These are phyloP conservation scores for Geosmithia morbida DNA, from an alignment of 2,329 filamentous ascomycete species.

Conservation along the genomic window DNA sequence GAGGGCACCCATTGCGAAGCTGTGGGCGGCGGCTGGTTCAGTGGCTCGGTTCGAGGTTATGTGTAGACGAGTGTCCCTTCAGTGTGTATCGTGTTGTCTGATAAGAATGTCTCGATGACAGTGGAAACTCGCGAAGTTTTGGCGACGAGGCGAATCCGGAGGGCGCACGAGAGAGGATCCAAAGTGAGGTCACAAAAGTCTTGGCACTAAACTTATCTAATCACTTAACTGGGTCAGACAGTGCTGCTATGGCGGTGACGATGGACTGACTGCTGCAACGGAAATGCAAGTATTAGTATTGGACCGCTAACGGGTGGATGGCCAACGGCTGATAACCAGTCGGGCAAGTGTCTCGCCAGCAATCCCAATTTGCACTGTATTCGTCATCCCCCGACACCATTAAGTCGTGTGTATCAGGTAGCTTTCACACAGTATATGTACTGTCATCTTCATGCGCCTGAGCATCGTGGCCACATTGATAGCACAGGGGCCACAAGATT, in stretches of 20 bases:
- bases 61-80: background rate
- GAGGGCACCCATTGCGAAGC: slow-evolving; percentile 63
- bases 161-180: background rate
- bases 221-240: background rate
- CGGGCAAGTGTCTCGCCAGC: background rate
- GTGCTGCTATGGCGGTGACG: background rate
- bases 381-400: background rate
- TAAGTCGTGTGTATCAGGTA: background rate
- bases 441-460: background rate
- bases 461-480: background rate
- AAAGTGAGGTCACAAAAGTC: background rate
- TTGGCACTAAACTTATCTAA: background rate
- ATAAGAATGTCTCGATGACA: background rate
- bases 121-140: background rate
- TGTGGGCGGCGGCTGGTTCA: background rate
- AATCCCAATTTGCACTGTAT: background rate
- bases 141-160: background rate
- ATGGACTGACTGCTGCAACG: too few relatives aligned
- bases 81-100: background rate
- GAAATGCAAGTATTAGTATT: too few relatives aligned
- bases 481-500: background rate
- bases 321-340: background rate
- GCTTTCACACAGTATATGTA: too few relatives aligned
- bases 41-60: background rate
- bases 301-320: too few relatives aligned